These are phyloP conservation scores for Paraglomus occultum DNA, from an alignment of 192 early-diverging fungal genomes.

Conservation along the genomic window DNA sequence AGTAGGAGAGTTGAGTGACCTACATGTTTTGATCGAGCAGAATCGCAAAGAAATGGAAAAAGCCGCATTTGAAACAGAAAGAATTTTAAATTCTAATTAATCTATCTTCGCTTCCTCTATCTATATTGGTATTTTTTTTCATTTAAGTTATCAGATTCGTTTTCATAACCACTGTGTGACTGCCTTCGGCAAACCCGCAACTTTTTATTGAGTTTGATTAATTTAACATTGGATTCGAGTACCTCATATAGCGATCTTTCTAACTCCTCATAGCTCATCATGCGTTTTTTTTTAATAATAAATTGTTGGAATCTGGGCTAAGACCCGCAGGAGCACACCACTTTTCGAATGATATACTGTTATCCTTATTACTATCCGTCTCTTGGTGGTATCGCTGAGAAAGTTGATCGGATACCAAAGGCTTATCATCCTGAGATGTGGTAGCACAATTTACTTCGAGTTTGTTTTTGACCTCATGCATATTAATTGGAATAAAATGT, in stretches of 20 bases:
- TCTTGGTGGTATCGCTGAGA: no score
- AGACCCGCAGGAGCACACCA: conserved; percentile 14
- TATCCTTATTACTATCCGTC: conserved; percentile 4
- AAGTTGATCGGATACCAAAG: neutral
- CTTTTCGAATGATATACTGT: neutral
- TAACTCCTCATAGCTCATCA: conserved; percentile 24
- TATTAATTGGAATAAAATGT: neutral
- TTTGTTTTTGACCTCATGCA: conserved; percentile 3
- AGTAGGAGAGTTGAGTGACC: neutral
- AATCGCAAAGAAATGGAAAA: neutral
- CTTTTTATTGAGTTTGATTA: conserved; percentile 24
- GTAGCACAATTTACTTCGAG: neutral
- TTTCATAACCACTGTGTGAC: no score
- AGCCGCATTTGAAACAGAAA: conserved; percentile 2
- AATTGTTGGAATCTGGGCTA: conserved; percentile 3
- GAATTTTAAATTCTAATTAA: neutral
- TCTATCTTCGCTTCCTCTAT: conserved; percentile 10
- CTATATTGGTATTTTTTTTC: neutral
- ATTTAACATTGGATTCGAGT: conserved; percentile 15
- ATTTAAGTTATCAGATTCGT: no score
- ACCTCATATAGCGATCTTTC: conserved; percentile 18
- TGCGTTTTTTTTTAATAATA: conserved; percentile 8
- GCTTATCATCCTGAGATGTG: conserved; percentile 9
- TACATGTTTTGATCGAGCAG: conserved; percentile 7
- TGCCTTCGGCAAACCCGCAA: neutral